phyloP scores from a whole-genome alignment of 495 filamentous ascomycete genomes.

The Hamigera avellanea region DNA sequence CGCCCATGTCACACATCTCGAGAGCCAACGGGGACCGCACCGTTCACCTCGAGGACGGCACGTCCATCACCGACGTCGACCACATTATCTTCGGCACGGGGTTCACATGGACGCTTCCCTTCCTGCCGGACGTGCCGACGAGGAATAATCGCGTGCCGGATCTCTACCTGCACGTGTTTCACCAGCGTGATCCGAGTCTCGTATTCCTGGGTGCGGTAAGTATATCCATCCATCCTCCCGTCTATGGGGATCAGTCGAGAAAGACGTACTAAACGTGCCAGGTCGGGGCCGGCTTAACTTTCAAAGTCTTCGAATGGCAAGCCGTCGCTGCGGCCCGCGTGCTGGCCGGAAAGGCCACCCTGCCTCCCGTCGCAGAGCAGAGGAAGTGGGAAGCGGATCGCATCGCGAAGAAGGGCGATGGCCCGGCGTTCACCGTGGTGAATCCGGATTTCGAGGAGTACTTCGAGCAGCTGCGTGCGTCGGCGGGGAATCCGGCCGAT shows the following conservation, averaged over 20 bases:
- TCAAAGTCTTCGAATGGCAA: slow-evolving; percentile 51
- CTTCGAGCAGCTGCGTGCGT: slow-evolving; percentile 34
- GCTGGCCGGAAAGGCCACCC: slow-evolving; percentile 35
- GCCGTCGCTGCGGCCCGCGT: slow-evolving; percentile 44
- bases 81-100: slow-evolving; percentile 48
- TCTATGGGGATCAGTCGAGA: slow-evolving; percentile 21
- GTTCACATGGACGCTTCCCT: slow-evolving; percentile 44
- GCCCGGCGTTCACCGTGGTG: slow-evolving; percentile 34
- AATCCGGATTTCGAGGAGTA: slow-evolving; percentile 44
- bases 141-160: slow-evolving; percentile 43
- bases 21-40: slow-evolving; percentile 23
- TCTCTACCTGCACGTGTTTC: slow-evolving; percentile 46
- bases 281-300: slow-evolving; percentile 44
- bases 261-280: slow-evolving; percentile 28
- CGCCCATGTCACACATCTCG: slow-evolving; percentile 34
- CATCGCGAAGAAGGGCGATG: slow-evolving; percentile 37
- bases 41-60: slow-evolving; percentile 38
- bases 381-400: slow-evolving; percentile 40
- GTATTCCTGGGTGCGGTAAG: slow-evolving; percentile 30
- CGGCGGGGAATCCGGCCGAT: slow-evolving; percentile 33
- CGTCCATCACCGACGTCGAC: slow-evolving; percentile 35
- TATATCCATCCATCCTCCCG: slow-evolving; percentile 20
- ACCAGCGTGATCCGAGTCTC: slow-evolving; percentile 25
- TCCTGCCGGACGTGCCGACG: slow-evolving; percentile 35
- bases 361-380: slow-evolving; percentile 33